Evolutionary conservation across 768 basidiomycete species (phyloP), one percentile per base, ranked within the genome.

Genomic region (Pleurotus platypus): DNA sequence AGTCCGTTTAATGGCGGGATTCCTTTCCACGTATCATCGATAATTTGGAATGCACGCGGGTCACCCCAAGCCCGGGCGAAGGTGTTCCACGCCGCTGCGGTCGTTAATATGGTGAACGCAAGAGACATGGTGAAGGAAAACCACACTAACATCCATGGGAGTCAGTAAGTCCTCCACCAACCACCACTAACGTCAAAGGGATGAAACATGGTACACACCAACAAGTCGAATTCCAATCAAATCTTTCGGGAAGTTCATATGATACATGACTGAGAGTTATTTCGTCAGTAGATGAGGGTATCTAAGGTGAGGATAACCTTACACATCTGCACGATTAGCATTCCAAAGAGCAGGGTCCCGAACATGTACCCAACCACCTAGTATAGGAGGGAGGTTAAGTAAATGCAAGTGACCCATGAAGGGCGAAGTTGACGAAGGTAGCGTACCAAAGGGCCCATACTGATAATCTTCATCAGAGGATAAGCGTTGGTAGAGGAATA

Each of bases 301-400:
- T 13, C 2, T 3, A 27, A 38, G n/a, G 5, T 35, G 22, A 12
- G n/a, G 38, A 18, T 11, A n/a, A 12, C 15, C 62, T 50, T 20
- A 65, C 61, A 63, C 22, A 65, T 35, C 22, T 65, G 62, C 7
- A 63, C 61, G 30, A 65, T 54, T n/a, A 65, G 59, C 15, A 65
- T 60, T 26, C 64, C 64, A 24, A 57, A 62, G 18, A 65, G 43
- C 24, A 45, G 15, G 26, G 58, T 62, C 24, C 62, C 54, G 49
- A 60, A 63, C 39, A 63, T 45, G 39, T 62, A 64, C 3, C 62
- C 60, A 12, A 63, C 50, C 27, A 61, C 57, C 64, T 65, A 26
- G 18, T 1, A 18, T n/a, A 7, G 13, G 43, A 45, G n/a, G 13
- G 43, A 45, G 43, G 43, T 16, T n/a, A 9, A 22, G 24, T 3